These are phyloP conservation scores for Saccharomycopsis oosterbeekiorum DNA, from an alignment of 805 yeast species.

Conservation along the genomic window DNA sequence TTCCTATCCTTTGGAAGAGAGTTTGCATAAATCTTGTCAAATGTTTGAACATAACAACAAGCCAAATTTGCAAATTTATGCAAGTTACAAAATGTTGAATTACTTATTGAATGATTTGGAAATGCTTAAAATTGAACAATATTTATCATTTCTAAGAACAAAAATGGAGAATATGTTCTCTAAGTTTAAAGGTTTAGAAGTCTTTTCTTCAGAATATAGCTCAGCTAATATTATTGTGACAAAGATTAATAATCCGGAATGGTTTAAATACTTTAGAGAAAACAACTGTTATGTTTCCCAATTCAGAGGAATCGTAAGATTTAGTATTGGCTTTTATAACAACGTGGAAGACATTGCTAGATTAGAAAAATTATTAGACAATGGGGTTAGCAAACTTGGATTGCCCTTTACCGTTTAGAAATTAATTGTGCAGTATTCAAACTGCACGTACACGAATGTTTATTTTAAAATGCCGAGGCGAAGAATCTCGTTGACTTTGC, in stretches of 20 bases:
- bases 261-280: conserved; percentile 13
- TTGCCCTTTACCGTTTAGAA: conserved; percentile 4
- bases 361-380: conserved; percentile 6
- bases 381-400: conserved; percentile 5
- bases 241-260: conserved; percentile 13
- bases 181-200: conserved; percentile 1
- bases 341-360: conserved; percentile 9
- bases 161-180: conserved; percentile 4
- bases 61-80: conserved; percentile 17
- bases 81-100: conserved; percentile 10
- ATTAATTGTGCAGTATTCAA: too few relatives aligned
- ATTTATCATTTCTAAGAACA: conserved; percentile 6
- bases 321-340: conserved; percentile 16
- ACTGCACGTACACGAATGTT: too few relatives aligned
- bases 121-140: conserved; percentile 4
- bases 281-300: conserved; percentile 12
- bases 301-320: conserved; percentile 16
- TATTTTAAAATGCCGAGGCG: too few relatives aligned
- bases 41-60: conserved; percentile 15
- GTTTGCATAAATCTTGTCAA: conserved; percentile 3
- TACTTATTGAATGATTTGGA: conserved; percentile 6
- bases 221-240: conserved; percentile 12
- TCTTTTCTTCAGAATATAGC: background rate
- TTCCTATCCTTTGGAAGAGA: conserved; percentile 1
- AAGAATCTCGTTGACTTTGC: too few relatives aligned